Conservation (phyloP, 495 filamentous ascomycete species). For the Pyrenula massariospora region DNA sequence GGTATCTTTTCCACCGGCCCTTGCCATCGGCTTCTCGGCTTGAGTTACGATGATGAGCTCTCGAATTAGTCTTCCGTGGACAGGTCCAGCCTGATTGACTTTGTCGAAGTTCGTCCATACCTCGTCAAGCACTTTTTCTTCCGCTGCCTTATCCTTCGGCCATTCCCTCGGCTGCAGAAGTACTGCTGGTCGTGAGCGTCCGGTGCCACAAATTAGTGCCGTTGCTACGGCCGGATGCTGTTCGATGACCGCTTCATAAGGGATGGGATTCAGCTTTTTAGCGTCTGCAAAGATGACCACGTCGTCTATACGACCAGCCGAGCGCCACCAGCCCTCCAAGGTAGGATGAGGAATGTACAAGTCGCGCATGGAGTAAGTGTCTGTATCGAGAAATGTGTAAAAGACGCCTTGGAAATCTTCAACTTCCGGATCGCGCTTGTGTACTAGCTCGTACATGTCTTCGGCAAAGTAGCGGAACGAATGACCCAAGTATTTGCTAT, state of each 20-base stretch:
- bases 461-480: constrained; percentile 22
- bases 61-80: constrained; percentile 16
- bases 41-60: constrained; percentile 2
- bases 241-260: constrained; percentile 30
- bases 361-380: constrained; percentile 40
- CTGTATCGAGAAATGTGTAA: constrained; percentile 32
- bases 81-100: constrained; percentile 33
- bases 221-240: constrained; percentile 31
- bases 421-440: constrained; percentile 26
- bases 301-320: constrained; percentile 37
- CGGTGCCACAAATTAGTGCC: constrained; percentile 39
- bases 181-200: constrained; percentile 33
- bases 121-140: constrained; percentile 7
- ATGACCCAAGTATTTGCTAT: constrained; percentile 27
- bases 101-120: constrained; percentile 19
- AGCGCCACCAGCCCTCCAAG: constrained; percentile 29
- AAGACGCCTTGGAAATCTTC: constrained; percentile 34
- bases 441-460: constrained; percentile 30
- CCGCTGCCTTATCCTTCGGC: constrained; percentile 2
- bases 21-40: constrained; percentile 18
- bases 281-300: constrained; percentile 46
- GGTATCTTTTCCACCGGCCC: constrained; percentile 32
- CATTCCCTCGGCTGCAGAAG: constrained; percentile 31
- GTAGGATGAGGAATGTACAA: constrained; percentile 34
- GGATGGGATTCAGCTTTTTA: constrained; percentile 44